These are phyloP conservation scores for Rauvolfia tetraphylla DNA, from an alignment of 257 asterid genomes.

Conservation along the genomic window DNA sequence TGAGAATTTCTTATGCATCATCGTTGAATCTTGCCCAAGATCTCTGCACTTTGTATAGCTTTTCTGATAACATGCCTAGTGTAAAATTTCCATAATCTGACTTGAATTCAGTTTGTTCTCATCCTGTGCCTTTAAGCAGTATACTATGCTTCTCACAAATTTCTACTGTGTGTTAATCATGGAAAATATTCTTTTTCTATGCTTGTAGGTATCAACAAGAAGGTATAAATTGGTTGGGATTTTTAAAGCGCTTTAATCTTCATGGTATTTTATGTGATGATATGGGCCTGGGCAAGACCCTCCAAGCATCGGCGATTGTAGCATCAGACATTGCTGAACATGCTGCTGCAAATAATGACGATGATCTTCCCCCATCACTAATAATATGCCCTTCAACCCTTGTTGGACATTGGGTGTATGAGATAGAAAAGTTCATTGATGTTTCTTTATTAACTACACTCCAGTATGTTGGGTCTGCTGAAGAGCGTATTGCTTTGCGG, in stretches of 20 bases:
- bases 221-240: conserved; percentile 98
- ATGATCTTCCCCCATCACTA: conserved; percentile 71
- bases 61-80: background rate
- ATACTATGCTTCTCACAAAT: too few species aligned
- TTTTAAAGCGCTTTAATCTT: conserved; percentile 89
- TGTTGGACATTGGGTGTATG: conserved; percentile 98
- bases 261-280: conserved; percentile 98
- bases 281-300: conserved; percentile 99
- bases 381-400: conserved; percentile 96
- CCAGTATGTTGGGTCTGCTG: conserved; percentile 96
- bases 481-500: conserved; percentile 70
- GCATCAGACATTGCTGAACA: conserved; percentile 94
- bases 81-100: background rate
- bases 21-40: background rate
- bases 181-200: background rate
- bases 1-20: background rate
- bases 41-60: background rate
- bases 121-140: too few species aligned
- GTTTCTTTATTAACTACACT: conserved; percentile 80
- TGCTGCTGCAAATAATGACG: conserved; percentile 48
- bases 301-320: conserved; percentile 92
- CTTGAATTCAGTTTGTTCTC: too few species aligned
- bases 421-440: conserved; percentile 96
- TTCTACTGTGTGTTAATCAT: background rate
- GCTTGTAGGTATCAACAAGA: conserved; percentile 94